These are phyloP conservation scores for Mycena rebaudengoi DNA, from an alignment of 768 basidiomycete genomes.

Conservation along the genomic window DNA sequence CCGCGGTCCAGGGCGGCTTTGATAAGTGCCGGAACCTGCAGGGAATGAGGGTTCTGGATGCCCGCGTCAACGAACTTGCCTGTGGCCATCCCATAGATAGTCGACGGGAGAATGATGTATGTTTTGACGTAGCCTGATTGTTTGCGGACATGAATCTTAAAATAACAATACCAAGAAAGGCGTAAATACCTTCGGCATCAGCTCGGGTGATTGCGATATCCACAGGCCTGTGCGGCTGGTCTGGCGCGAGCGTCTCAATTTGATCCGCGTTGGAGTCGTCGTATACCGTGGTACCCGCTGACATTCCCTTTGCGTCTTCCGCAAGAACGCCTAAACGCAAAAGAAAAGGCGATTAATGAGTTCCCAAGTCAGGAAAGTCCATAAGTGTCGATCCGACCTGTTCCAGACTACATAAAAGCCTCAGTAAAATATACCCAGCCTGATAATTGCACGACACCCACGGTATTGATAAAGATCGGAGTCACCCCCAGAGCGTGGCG, in stretches of 20 bases:
- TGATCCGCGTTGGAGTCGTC: slow-evolving; percentile 45
- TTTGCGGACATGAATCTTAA: not conserved
- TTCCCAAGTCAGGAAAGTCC: not conserved
- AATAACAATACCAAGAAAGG: not conserved
- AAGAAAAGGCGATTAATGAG: not conserved
- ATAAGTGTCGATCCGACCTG: slow-evolving; percentile 40
- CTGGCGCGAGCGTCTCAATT: slow-evolving; percentile 41
- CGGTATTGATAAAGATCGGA: slow-evolving; percentile 69
- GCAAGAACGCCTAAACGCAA: slow-evolving; percentile 42
- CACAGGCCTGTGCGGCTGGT: slow-evolving; percentile 46
- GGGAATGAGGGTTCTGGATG: slow-evolving; percentile 61
- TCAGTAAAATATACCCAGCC: not conserved
- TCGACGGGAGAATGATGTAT: slow-evolving; percentile 61
- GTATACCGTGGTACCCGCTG: slow-evolving; percentile 38
- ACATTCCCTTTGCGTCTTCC: slow-evolving; percentile 40
- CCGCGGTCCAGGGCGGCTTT: slow-evolving; percentile 40
- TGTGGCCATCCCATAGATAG: slow-evolving; percentile 66
- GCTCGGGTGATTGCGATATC: slow-evolving; percentile 47
- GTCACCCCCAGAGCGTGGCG: slow-evolving; percentile 47
- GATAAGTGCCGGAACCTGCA: slow-evolving; percentile 60
- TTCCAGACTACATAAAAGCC: slow-evolving; percentile 53
- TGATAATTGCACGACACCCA: slow-evolving; percentile 37
- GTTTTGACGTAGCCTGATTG: slow-evolving; percentile 47
- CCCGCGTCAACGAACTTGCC: slow-evolving; percentile 58
- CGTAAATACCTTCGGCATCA: slow-evolving; percentile 45